phyloP scores from a whole-genome alignment of 2,329 filamentous ascomycete species.

The Hansfordia pulvinata region DNA sequence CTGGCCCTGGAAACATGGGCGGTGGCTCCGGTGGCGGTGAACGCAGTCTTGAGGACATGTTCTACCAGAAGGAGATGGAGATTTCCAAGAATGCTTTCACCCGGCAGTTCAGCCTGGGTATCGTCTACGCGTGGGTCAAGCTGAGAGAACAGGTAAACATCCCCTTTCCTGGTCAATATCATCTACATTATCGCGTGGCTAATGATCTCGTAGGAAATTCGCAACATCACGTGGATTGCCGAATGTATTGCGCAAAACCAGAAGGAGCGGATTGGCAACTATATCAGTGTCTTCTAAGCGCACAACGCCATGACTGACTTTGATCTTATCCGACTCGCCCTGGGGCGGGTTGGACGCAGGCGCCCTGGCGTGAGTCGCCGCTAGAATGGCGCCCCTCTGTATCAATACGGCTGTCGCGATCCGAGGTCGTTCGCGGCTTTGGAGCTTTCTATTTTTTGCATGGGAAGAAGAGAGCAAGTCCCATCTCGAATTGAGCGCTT shows the following conservation, averaged over 20 bases:
- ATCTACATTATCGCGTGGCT: neutral
- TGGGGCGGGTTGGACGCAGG: no score
- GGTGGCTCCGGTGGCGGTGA: constrained; percentile 68
- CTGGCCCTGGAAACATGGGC: constrained; percentile 71
- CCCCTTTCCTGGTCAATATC: neutral
- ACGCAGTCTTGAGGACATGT: constrained; percentile 89
- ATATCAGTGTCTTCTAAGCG: constrained; percentile 93
- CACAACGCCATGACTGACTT: no score
- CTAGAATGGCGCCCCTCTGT: no score
- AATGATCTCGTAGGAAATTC: constrained; percentile 63
- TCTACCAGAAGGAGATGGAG: constrained; percentile 99
- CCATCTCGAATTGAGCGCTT: no score
- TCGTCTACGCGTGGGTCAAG: constrained; percentile 97
- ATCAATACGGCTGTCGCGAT: no score
- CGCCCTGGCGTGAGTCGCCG: no score
- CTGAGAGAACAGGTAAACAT: constrained; percentile 79
- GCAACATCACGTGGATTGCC: constrained; percentile 98
- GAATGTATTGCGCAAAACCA: constrained; percentile 99
- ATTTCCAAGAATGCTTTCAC: constrained; percentile 92
- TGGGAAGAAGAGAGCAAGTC: no score
- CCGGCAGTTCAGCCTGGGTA: constrained; percentile 84
- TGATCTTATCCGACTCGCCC: no score
- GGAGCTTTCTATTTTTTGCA: no score
- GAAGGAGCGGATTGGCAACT: constrained; percentile 97
- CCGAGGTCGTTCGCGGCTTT: no score